Evolutionary conservation across 768 basidiomycete species (phyloP).

Genomic region (Mycena polygramma): DNA sequence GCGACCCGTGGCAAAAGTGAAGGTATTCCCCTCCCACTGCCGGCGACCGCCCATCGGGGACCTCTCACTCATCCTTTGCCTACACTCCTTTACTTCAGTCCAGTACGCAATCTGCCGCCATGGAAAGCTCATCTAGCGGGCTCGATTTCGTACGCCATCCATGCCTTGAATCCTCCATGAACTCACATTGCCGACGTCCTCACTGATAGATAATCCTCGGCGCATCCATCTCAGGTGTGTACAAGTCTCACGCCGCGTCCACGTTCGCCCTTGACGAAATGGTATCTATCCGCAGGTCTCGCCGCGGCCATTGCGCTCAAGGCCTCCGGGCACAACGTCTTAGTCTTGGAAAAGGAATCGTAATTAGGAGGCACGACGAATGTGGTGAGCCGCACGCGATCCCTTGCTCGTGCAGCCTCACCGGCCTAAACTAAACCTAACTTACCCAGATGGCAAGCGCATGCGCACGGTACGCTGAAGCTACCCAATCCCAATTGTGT

Average conservation of each 20-base stretch:
- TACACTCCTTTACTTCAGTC: no score
- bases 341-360: slow-evolving; percentile 28
- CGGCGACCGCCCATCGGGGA: no score
- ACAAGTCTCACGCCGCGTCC: neutral
- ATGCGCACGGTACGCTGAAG: slow-evolving; percentile 7
- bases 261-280: neutral
- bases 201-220: slow-evolving; percentile 28
- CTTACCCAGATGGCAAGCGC: slow-evolving; percentile 1
- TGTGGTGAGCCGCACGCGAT: neutral
- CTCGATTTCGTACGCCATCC: no score
- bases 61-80: no score
- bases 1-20: no score
- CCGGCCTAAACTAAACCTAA: no score
- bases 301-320: slow-evolving; percentile 26
- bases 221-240: slow-evolving; percentile 11
- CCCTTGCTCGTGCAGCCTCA: neutral
- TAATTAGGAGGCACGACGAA: neutral
- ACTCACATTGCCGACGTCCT: no score
- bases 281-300: neutral
- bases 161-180: no score
- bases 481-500: neutral
- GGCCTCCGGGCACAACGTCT: slow-evolving; percentile 17
- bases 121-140: no score
- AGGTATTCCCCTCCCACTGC: no score
- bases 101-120: no score